Conservation (phyloP, 169 alveolate species). For the Eimeria acervulina region DNA sequence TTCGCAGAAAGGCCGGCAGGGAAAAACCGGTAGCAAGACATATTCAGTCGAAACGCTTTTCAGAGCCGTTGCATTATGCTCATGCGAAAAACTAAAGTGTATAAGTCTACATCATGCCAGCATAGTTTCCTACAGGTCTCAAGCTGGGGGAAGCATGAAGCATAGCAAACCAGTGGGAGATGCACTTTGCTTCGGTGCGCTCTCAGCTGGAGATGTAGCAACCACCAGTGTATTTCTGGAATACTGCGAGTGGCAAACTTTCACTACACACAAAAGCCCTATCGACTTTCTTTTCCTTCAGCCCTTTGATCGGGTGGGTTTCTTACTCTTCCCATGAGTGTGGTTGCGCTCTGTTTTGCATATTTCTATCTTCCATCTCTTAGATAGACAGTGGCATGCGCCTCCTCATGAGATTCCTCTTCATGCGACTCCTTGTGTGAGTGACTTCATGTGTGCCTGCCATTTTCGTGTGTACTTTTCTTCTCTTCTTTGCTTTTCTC, state of each 20-base stretch:
- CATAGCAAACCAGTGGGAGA: not conserved
- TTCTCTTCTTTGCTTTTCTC: not conserved
- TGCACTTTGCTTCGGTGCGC: not conserved
- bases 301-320: not conserved
- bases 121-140: not conserved
- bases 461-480: not conserved
- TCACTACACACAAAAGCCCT: no score
- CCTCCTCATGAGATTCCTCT: conserved; percentile 48
- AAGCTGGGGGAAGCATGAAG: not conserved
- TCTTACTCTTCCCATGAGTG: no score
- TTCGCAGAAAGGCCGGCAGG: not conserved
- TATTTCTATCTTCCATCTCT: not conserved
- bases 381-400: not conserved
- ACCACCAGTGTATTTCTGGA: no score
- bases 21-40: not conserved
- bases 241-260: no score
- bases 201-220: not conserved
- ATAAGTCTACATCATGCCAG: not conserved
- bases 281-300: not conserved
- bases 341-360: no score
- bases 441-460: not conserved
- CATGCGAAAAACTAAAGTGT: not conserved
- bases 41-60: not conserved
- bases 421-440: not conserved
- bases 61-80: not conserved